phyloP scores from a whole-genome alignment of 352 stramenopile species.

The Phytophthora hybrid region DNA sequence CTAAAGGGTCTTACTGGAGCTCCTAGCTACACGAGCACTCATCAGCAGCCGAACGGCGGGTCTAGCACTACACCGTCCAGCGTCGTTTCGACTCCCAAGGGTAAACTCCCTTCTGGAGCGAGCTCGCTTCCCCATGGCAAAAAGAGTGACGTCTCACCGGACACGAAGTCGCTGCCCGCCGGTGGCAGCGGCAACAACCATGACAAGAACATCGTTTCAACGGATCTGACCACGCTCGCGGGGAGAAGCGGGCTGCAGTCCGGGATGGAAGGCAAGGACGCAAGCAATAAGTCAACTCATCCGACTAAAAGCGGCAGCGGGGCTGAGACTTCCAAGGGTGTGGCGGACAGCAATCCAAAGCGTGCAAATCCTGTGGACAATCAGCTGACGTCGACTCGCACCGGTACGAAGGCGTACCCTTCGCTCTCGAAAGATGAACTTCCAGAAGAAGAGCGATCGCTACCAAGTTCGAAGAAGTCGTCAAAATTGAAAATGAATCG shows the following conservation, averaged over 20 bases:
- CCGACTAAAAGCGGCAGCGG: neutral
- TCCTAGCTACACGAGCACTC: neutral
- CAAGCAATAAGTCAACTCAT: neutral
- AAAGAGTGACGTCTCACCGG: neutral
- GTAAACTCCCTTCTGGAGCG: neutral
- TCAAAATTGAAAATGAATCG: too few species aligned
- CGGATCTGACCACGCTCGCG: neutral
- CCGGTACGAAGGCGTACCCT: constrained; percentile 1
- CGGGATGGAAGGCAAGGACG: too few species aligned
- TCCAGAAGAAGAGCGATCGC: too few species aligned
- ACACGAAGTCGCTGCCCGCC: constrained; percentile 2
- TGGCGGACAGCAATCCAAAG: neutral
- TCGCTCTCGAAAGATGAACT: neutral
- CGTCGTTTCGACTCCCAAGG: constrained; percentile 2
- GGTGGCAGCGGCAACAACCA: neutral
- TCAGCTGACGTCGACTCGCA: neutral
- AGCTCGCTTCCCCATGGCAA: neutral
- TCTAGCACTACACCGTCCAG: neutral
- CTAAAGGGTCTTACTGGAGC: neutral
- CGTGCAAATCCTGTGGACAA: neutral
- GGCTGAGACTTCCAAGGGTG: neutral
- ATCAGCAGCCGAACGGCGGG: neutral
- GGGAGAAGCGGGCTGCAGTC: neutral
- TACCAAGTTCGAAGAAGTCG: too few species aligned
- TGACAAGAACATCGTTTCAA: neutral